These are phyloP conservation scores for Solanum sejunctum DNA, from an alignment of 257 asterid genomes.

Conservation along the genomic window DNA sequence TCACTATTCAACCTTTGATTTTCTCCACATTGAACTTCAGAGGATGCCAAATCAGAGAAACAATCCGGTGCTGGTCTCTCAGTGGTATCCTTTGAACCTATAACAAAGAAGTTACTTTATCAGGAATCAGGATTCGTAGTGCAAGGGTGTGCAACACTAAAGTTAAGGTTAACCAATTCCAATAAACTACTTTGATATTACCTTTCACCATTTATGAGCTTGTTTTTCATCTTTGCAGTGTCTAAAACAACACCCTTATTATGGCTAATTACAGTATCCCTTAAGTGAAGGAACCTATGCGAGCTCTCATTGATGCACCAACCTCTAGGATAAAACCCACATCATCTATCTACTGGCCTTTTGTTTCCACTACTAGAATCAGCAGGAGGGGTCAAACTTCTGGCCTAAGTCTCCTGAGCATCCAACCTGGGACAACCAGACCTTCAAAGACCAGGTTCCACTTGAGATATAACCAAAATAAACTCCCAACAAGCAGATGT, in stretches of 20 bases:
- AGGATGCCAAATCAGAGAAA: constrained; percentile 30
- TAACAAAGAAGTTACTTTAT: not conserved
- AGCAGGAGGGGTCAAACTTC: constrained; percentile 34
- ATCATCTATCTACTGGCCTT: constrained; percentile 44
- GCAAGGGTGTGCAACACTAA: not conserved
- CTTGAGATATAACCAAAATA: constrained; percentile 7
- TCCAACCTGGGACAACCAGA: constrained; percentile 48
- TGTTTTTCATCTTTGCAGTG: constrained; percentile 21
- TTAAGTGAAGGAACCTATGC: constrained; percentile 65
- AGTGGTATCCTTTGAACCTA: constrained; percentile 8
- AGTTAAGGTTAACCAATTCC: not conserved
- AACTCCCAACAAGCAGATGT: not conserved
- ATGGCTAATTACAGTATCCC: constrained; percentile 5
- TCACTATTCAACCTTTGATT: constrained; percentile 23
- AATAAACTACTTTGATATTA: constrained; percentile 5
- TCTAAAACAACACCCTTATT: constrained; percentile 21
- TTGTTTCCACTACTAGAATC: constrained; percentile 32
- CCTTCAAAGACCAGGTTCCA: constrained; percentile 15
- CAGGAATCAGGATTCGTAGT: not conserved
- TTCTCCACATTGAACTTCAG: constrained; percentile 27
- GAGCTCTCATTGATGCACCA: constrained; percentile 78
- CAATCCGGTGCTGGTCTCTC: not conserved
- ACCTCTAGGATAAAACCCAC: constrained; percentile 68
- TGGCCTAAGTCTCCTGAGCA: constrained; percentile 27
- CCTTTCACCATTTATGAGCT: constrained; percentile 28